Evolutionary conservation across 2,329 filamentous ascomycete genomes (phyloP).

Genomic region (Cordyceps pruinosa): DNA sequence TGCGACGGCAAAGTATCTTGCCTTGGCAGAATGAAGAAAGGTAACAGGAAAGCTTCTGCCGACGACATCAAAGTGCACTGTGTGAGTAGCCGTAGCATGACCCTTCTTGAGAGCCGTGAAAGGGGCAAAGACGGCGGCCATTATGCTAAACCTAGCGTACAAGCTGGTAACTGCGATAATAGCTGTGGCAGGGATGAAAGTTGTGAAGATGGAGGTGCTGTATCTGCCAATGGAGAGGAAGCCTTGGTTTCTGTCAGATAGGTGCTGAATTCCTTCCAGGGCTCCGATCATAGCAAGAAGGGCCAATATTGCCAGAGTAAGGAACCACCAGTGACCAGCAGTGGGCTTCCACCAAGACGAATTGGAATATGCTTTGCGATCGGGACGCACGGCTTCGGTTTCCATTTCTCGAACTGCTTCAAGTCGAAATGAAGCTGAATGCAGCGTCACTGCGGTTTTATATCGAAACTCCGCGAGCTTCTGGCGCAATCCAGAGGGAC

Average conservation of each 20-base stretch:
- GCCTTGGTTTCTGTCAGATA: conserved; percentile 21
- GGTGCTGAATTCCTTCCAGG: conserved; percentile 19
- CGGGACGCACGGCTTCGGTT: not conserved
- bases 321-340: conserved; percentile 18
- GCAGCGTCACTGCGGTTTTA: not conserved
- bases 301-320: conserved; percentile 19
- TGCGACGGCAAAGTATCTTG: conserved; percentile 19
- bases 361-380: not conserved
- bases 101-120: conserved; percentile 18
- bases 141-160: conserved; percentile 18
- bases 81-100: conserved; percentile 15
- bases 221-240: conserved; percentile 16
- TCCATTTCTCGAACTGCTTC: not conserved
- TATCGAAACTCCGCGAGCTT: not conserved
- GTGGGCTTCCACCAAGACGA: conserved; percentile 19
- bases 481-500: not conserved
- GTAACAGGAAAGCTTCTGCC: conserved; percentile 19
- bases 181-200: conserved; percentile 20
- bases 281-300: conserved; percentile 18
- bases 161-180: conserved; percentile 16
- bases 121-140: conserved; percentile 19
- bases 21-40: conserved; percentile 16
- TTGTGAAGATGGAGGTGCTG: conserved; percentile 21
- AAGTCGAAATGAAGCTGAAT: not conserved
- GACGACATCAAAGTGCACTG: conserved; percentile 17